Base-by-base conservation (phyloP, 257 asterid species). In the Thymus mandschuricus region DNA sequence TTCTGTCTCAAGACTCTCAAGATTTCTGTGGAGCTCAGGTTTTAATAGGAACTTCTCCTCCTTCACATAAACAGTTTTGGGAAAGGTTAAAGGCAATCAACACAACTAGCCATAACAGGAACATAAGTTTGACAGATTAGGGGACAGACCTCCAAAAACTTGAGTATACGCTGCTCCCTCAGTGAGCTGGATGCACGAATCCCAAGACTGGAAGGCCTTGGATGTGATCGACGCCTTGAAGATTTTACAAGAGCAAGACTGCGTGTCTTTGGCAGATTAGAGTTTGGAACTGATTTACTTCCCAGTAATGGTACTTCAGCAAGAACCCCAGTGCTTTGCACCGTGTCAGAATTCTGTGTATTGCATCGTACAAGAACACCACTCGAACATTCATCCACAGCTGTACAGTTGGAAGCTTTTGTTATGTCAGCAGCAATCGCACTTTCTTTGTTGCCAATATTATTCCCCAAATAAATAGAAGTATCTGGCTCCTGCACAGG, bases 11-110 rank as follows among this genome's bases (percentile, higher is more conserved):
- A 87, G 87, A 74, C 76, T 80, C 80, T 86, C 90, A 61, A 94
- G 88, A 66, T 91, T 88, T 80, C 85, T 86, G 76, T 86, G 94
- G 75, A 94, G 87, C 76, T 94, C 98, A 63, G 95, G 82, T 70
- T 75, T 91, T 74, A 89, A 71, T 44, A 94, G 88, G 86, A 91
- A 80, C 88, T 88, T 84, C 92, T 94, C 97, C 77, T 86, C 98
- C 99, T 94, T 85, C 59, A 59, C 88, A 86, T 63, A 66, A 66
- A 70, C 57, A 76, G 34, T 7, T 33, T 73, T 61, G 6, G 68
- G 28, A 68, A 59, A 67, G 56, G 48, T 76, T 71, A 70, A 60
- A 58, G 63, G 45, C 64, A 73, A 66, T 82, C 34, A 73, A 71
- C 52, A 4, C 64, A 71, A 71, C 69, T 59, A 74, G 71, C 51